Evolutionary conservation across 1,284 basidiomycete genomes (phyloP), one percentile per base, ranked within the genome.

Genomic region (Boletus albobrunnescens): DNA sequence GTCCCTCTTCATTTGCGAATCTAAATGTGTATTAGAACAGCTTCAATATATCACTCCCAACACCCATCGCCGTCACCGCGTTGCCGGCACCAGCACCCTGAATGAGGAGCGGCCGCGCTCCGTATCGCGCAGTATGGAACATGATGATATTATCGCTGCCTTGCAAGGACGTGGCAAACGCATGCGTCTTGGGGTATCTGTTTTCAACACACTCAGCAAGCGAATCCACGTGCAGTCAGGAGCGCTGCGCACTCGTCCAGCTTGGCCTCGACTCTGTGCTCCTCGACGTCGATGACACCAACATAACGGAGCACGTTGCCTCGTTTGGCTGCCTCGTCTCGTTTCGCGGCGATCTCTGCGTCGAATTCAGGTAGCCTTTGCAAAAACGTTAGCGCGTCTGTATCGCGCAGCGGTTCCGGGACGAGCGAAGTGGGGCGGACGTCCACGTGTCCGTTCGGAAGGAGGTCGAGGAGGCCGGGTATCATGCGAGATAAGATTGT

Each of bases 71-170:
- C 14, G 95, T 99, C 14, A 99, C 95, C 23, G 91, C 94, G 2
- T 94, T 94, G 17, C 95, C 95, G 1, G 96, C 95, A 11, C 95
- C 95, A 1, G 94, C 85, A 33, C 95, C 95, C 66, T 98, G 95
- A 19, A 99, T 79, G 53, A 97, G 90, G 51, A 99, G 73, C 1
- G 95, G 90, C 45, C 90, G 72, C 7, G 83, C 78, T 19, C 84
- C 84, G 59, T 94, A 94, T 38, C 96, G 77, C 66, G 90, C 84
- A 0, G 95, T 97, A 66, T 91, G 85, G 80, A 98, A 98, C 72
- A 95, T 91, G 65, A 99, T 82, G 64, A 99, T 98, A 69, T 98
- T 99, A 71, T 99, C 96, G 20, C 92, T 94, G 1, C 95, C 96
- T 27, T 90, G 89, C 11, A 99, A 81, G 0, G 93, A 91, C 1